phyloP scores from a whole-genome alignment of 2,329 filamentous ascomycete species.

The Trichoderma pleuroti region DNA sequence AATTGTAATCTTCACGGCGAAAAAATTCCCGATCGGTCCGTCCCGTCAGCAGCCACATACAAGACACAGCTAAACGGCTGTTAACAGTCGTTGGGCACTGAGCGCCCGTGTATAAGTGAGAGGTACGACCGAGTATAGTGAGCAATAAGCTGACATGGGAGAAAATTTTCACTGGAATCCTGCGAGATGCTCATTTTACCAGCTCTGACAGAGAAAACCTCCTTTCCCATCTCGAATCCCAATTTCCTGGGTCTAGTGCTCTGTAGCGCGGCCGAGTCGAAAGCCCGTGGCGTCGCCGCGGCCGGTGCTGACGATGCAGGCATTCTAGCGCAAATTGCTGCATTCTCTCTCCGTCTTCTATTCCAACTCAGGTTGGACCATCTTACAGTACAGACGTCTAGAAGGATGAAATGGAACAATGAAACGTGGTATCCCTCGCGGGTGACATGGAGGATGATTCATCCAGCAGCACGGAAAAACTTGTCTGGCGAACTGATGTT shows the following conservation, averaged over 20 bases:
- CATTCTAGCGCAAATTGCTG: constrained; percentile 1
- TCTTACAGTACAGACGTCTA: neutral
- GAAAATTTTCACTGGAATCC: neutral
- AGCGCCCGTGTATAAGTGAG: neutral
- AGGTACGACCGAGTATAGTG: neutral
- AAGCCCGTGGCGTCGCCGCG: neutral
- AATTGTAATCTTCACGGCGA: neutral
- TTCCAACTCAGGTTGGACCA: neutral
- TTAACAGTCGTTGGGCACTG: neutral
- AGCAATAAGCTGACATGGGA: neutral
- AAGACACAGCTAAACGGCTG: neutral
- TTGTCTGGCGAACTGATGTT: neutral
- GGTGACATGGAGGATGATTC: neutral
- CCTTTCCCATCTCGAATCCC: neutral
- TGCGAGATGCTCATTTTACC: neutral
- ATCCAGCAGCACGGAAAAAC: neutral
- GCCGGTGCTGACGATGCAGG: constrained; percentile 14
- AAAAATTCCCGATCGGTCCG: neutral
- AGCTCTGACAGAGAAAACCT: neutral
- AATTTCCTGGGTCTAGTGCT: neutral
- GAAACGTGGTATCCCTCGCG: constrained; percentile 12
- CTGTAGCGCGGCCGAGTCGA: constrained; percentile 12
- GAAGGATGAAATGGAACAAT: constrained; percentile 3
- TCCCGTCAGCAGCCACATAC: neutral
- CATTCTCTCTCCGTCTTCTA: neutral